Evolutionary conservation across 805 yeast species (phyloP), one percentile per base, ranked within the genome.

Genomic region (Ogataea nitratoaversa): DNA sequence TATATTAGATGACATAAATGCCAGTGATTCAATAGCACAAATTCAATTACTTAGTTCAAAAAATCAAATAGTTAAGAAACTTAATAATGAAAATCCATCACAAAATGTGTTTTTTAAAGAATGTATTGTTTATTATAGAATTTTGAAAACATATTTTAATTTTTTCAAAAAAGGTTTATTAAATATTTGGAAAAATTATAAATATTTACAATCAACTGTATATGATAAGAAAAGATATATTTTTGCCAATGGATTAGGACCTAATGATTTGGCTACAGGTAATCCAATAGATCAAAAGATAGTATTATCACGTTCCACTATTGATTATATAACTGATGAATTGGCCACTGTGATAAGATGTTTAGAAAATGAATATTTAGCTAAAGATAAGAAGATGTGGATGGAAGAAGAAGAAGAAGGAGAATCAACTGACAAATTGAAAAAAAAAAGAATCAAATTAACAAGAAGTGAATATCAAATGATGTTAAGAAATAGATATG

Each of bases 91-190:
- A n/a, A 19, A 43, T 9, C 40, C 44, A 3, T 42, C 42, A 5
- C 11, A 41, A 8, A 8, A 11, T 16, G 40, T 30, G 8, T 22
- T 23, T 7, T 35, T 31, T 37, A 46, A 45, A 28, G 32, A 30
- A 1, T 16, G 42, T 4, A 37, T 43, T 8, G 32, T 47, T 2
- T 38, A 38, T 25, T 60, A 54, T 36, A 45, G 53, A 22, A 38
- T 47, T 18, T 41, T 47, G 20, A 54, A 50, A 19, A 45, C 39
- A 27, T 57, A 57, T 25, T 41, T 80, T 30, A 56, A 56, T 5
- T 79, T 81, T 54, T 83, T 82, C 62, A 72, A 73, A 44, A 56
- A 63, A 2, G 90, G 91, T 1, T 66, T 82, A 2, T 57, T 63
- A 17, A 74, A 73, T 47, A 73, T 81, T 1, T 79, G 82, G 77